Conservation (phyloP, 306 rosid genomes). For the Cicer pinnatifidum region DNA sequence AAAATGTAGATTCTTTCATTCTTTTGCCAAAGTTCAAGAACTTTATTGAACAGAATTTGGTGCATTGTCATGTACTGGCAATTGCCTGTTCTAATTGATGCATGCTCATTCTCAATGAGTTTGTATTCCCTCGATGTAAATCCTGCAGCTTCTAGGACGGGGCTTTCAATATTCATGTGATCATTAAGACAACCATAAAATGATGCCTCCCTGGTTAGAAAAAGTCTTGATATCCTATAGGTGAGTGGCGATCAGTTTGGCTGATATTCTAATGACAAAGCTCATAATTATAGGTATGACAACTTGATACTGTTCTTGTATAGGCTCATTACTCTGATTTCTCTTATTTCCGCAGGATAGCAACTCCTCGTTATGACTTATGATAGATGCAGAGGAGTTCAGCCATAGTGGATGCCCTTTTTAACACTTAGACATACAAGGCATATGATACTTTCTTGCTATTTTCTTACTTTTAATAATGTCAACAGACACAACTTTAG, state of each 20-base stretch:
- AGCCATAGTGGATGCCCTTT: constrained; percentile 42
- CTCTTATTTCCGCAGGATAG: constrained; percentile 8
- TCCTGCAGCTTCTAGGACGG: constrained; percentile 36
- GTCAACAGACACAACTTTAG: constrained; percentile 23
- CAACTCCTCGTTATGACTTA: constrained; percentile 3
- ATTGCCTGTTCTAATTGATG: constrained; percentile 33
- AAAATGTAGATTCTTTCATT: constrained; percentile 36
- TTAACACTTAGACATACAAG: constrained; percentile 43
- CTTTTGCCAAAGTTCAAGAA: constrained; percentile 34
- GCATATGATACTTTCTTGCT: constrained; percentile 44
- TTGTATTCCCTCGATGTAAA: constrained; percentile 43
- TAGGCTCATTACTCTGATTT: not conserved
- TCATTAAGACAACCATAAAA: constrained; percentile 24
- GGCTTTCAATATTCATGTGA: constrained; percentile 32
- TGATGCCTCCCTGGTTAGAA: constrained; percentile 31
- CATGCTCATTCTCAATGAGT: constrained; percentile 42
- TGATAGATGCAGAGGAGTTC: constrained; percentile 39
- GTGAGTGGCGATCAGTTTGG: constrained; percentile 41
- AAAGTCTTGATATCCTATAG: constrained; percentile 33
- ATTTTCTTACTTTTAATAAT: constrained; percentile 24
- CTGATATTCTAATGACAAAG: constrained; percentile 10
- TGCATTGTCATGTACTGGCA: constrained; percentile 35
- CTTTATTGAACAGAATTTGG: constrained; percentile 41
- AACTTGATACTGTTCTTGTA: constrained; percentile 22
- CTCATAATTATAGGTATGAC: constrained; percentile 22